Evolutionary conservation across 768 basidiomycete species (phyloP), one percentile per base, ranked within the genome.

Genomic region (Tephrocybe sp.): DNA sequence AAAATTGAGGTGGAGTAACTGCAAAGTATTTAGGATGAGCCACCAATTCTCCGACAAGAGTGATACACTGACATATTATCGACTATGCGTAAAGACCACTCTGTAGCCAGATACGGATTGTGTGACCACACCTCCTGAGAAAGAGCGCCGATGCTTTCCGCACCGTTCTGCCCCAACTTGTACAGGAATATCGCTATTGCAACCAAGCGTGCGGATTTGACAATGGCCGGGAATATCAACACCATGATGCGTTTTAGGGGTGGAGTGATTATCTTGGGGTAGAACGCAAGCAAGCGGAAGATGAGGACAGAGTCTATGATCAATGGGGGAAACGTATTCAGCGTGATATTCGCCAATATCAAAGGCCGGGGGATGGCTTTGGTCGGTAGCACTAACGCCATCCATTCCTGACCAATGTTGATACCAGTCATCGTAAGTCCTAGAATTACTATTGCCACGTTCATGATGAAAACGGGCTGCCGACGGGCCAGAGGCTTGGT

Each of bases 281-380:
- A 73, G 6, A 74, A 65, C 2, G 67, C 65, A 22, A 64, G 47
- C 11, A 74, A 61, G 0, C 72, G 63, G 42, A 72, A 56, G 15
- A 71, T 30, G 9, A 74, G 65, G 31, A 74, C 66, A 11, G 61
- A 64, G 50, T 74, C 72, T n/a, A 71, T 61, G 39, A 72, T 57
- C 1, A 70, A 37, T 11, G 71, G 70, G 1, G 66, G 60, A 40
- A 64, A 52, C 6, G 63, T 50, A 12, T 58, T 50, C 31, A 73
- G 44, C 0, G 50, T 36, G 8, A 61, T 57, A 44, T 57, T 60
- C 1, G 59, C 57, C 3, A 61, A 59, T 25, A 57, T 56, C 13
- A 62, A 29, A 6, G 48, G 41, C 19, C 54, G 49, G 1, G 47
- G 47, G 2, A 61, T 37, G 3, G 54, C 53, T 9, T 57, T 31